A percentile compares a stretch with the other conserved stretches of the same genome.
Conservation (phyloP, 306 rosid genomes). For the Dryas drummondii region DNA sequence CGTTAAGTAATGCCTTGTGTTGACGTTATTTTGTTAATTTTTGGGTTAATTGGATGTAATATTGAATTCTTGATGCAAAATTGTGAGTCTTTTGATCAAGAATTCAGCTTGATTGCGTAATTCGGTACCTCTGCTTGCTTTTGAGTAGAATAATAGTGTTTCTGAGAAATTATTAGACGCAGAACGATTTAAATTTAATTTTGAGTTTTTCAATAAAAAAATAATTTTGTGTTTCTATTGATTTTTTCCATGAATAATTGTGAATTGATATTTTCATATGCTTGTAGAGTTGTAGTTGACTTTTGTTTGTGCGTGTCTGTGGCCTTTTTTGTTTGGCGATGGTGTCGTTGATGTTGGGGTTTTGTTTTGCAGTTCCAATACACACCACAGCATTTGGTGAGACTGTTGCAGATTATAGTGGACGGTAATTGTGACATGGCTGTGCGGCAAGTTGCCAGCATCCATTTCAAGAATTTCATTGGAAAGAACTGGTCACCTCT, state of each 20-base stretch:
- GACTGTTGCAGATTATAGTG: slow-evolving; percentile 83
- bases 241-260: neutral
- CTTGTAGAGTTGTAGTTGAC: neutral
- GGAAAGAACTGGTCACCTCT: slow-evolving; percentile 88
- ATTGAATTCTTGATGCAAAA: neutral
- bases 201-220: neutral
- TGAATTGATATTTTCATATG: neutral
- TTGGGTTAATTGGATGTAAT: neutral
- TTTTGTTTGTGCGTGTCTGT: neutral
- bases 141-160: neutral
- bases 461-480: slow-evolving; percentile 93
- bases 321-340: neutral
- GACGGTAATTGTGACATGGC: slow-evolving; percentile 77
- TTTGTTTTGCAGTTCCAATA: slow-evolving; percentile 62
- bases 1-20: neutral
- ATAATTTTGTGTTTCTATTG: neutral
- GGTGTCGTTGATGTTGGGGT: neutral
- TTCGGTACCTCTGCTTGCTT: neutral
- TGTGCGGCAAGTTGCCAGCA: slow-evolving; percentile 94
- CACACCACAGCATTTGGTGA: slow-evolving; percentile 92
- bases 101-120: slow-evolving; percentile 7
- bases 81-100: slow-evolving; percentile 5
- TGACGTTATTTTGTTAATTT: neutral
- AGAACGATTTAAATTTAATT: neutral
- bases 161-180: neutral